Percentiles rank a stretch among this genome's conserved stretches.
Evolutionary conservation across 1,284 basidiomycete genomes (phyloP).

Genomic region (Apiotrichum akiyoshidainum): DNA sequence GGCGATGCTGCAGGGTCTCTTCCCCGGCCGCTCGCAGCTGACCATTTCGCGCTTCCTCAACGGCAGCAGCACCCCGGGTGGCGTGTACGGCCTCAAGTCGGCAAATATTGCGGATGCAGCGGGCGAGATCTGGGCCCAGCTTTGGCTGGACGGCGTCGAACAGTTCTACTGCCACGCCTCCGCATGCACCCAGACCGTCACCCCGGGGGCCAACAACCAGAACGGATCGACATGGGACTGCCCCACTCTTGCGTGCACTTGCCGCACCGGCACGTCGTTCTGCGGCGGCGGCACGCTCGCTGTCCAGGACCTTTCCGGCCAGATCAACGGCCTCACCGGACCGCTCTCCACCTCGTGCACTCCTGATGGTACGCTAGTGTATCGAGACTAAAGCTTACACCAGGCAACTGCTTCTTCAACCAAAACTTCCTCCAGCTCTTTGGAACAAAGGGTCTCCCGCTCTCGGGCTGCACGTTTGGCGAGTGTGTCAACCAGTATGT

Average conservation of each 20-base stretch:
- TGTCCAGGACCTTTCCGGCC: conserved; percentile 54
- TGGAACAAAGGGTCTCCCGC: conserved; percentile 64
- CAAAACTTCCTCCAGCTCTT: conserved; percentile 69
- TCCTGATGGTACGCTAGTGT: conserved; percentile 30
- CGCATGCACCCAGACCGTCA: conserved; percentile 62
- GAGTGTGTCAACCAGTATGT: conserved; percentile 79
- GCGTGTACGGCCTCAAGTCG: conserved; percentile 12
- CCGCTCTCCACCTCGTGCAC: conserved; percentile 62
- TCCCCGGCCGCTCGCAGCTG: conserved; percentile 63
- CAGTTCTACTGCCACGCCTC: conserved; percentile 72
- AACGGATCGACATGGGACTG: conserved; percentile 61
- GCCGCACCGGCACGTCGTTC: conserved; percentile 65
- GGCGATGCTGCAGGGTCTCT: conserved; percentile 71
- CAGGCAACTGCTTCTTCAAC: conserved; percentile 65
- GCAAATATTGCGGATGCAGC: conserved; percentile 54
- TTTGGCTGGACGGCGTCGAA: conserved; percentile 78
- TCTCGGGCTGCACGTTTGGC: conserved; percentile 71
- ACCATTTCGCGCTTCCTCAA: conserved; percentile 74
- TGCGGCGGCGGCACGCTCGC: conserved; percentile 58
- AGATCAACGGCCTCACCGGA: conserved; percentile 52
- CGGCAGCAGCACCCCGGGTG: conserved; percentile 62
- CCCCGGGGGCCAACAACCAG: conserved; percentile 13
- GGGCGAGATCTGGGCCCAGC: conserved; percentile 64
- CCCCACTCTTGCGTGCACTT: conserved; percentile 67
- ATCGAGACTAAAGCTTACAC: not conserved